Evolutionary conservation across 1,284 basidiomycete species (phyloP).

Genomic region (Tilletia setariae): DNA sequence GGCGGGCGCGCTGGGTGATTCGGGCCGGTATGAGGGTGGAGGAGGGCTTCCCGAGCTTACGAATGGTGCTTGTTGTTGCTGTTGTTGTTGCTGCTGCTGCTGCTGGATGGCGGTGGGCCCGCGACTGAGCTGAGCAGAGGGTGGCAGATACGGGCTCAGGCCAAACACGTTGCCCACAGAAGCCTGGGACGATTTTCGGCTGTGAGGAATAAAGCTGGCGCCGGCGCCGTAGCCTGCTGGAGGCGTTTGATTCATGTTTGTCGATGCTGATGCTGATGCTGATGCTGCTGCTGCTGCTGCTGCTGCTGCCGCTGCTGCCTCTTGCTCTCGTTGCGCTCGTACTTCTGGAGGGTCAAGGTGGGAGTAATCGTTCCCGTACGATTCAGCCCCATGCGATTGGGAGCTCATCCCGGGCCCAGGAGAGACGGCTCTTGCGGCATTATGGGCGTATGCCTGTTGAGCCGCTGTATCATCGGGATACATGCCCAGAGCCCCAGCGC

Average conservation of each 20-base stretch:
- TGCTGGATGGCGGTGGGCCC: not conserved
- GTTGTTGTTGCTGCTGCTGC: too few species aligned
- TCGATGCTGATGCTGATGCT: not conserved
- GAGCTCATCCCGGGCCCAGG: not conserved
- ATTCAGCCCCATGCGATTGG: conserved; percentile 1
- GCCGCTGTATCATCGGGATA: conserved; percentile 22
- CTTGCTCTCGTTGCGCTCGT: conserved; percentile 34
- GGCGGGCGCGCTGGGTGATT: not conserved
- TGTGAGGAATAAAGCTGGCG: not conserved
- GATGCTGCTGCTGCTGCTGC: conserved; percentile 17
- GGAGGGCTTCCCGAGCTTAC: not conserved
- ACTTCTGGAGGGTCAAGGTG: conserved; percentile 48
- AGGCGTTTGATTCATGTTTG: not conserved
- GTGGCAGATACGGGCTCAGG: not conserved
- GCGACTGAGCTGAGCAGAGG: not conserved
- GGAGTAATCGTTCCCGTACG: conserved; percentile 37
- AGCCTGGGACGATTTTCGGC: not conserved
- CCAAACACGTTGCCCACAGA: not conserved
- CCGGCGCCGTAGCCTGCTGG: not conserved
- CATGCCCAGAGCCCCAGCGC: conserved; percentile 22
- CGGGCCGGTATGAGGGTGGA: not conserved
- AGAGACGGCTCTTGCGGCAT: conserved; percentile 1
- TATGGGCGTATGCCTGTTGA: conserved; percentile 18
- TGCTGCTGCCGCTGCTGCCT: conserved; percentile 33
- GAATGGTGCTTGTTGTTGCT: not conserved